Percentiles rank a stretch among this genome's conserved stretches.
These are phyloP conservation scores for Oehlia diaphana DNA, from an alignment of 192 early-diverging fungal genomes.

Conservation along the genomic window DNA sequence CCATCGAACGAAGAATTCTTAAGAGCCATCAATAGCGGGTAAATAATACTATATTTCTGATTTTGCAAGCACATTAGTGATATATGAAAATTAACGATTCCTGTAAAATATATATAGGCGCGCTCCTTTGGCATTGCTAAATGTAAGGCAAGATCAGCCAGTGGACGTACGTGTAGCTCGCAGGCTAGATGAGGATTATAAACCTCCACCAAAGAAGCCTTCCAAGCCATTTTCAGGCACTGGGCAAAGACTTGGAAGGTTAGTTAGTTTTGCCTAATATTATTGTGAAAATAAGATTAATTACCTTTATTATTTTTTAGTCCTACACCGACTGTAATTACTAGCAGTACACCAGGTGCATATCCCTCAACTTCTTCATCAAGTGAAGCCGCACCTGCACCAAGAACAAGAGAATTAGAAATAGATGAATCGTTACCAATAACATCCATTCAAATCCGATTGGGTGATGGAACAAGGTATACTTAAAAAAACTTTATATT, in stretches of 20 bases:
- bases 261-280: slow-evolving; percentile 44
- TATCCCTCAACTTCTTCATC: slow-evolving; percentile 26
- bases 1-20: slow-evolving; percentile 85
- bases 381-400: background rate
- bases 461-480: slow-evolving; percentile 83
- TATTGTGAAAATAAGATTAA: slow-evolving; percentile 21
- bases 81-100: background rate
- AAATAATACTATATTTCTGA: slow-evolving; percentile 16
- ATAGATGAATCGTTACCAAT: slow-evolving; percentile 77
- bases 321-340: background rate
- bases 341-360: background rate
- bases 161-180: slow-evolving; percentile 86
- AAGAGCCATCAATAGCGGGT: slow-evolving; percentile 88
- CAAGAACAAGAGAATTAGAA: slow-evolving; percentile 39
- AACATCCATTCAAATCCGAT: slow-evolving; percentile 88
- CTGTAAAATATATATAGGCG: slow-evolving; percentile 50
- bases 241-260: slow-evolving; percentile 79
- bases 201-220: slow-evolving; percentile 75
- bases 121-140: slow-evolving; percentile 84
- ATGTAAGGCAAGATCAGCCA: slow-evolving; percentile 84
- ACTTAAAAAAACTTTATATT: background rate
- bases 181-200: slow-evolving; percentile 84
- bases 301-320: background rate
- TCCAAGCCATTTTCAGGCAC: slow-evolving; percentile 75
- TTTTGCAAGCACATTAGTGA: background rate